Base-by-base conservation (phyloP, 768 basidiomycete genomes). In the Lepiota venenata region DNA sequence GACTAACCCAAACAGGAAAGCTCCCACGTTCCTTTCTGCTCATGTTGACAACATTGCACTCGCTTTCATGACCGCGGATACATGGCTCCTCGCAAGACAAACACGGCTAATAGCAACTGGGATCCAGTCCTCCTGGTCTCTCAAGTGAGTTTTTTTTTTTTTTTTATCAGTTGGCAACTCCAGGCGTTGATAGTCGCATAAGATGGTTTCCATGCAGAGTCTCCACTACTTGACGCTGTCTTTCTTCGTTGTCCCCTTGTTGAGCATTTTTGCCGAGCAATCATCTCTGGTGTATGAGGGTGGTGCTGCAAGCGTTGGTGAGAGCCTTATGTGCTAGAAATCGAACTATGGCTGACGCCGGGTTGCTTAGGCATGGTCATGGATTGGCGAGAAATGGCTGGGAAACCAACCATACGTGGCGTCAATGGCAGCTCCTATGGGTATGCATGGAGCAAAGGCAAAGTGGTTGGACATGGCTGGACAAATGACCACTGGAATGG, bases 371-470 rank as follows among this genome's bases (percentile, higher is more conserved):
- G 87, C 2, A 91, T 93, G 87, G 75, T 98, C 36, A 93, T 99
- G 86, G 95, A 98, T 71, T 99, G 97, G 97, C 80, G 93, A 43
- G 91, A 98, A 69, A 87, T 99, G 83, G 89, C 94, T 1, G 90
- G 93, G 3, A 72, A 81, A 48, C 84, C 90, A 3, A 94, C 93
- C 0, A 83, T 88, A 52, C 79, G 83, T 83, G 15, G 80, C 81
- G 50, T 55, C n/a, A 48, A 55, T 91, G 87, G 87, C 74, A 71
- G 48, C 10, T 78, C 82, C 36, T 81, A 84, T 63, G 75, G 81
- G 40, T 85, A 88, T 62, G 87, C 84, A 4, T 93, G 92, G 90
- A 85, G 85, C 63, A 84, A 87, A 43, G 89, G 92, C 2, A 82
- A 83, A 69, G 83, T 82, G 63, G 78, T 94, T 45, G 88, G 87